A percentile compares a stretch with the other conserved stretches of the same genome.
phyloP scores from a whole-genome alignment of 345 rosid genomes.

The Excoecaria cochinchinensis region DNA sequence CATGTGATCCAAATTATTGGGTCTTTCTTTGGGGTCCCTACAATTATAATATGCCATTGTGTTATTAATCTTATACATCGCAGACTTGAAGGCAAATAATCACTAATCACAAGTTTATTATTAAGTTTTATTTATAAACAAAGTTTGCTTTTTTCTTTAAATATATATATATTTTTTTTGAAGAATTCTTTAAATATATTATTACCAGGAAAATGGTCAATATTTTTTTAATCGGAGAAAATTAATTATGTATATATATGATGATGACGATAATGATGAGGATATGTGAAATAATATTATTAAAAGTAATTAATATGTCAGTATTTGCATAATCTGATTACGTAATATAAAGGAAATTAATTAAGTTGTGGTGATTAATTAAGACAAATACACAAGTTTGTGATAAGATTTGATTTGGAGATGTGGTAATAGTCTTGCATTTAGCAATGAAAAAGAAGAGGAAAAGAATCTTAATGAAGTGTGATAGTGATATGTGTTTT shows the following conservation, averaged over 20 bases:
- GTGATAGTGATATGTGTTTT: not conserved
- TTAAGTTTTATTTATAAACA: not conserved
- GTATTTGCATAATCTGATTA: not conserved
- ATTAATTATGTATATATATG: not conserved
- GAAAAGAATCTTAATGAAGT: not conserved
- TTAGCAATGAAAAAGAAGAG: not conserved
- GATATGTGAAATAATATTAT: not conserved
- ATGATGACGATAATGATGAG: constrained; percentile 6
- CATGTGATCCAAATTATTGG: constrained; percentile 38
- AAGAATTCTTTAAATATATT: constrained; percentile 7
- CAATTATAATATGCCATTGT: constrained; percentile 17
- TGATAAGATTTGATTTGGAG: not conserved
- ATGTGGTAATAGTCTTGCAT: not conserved
- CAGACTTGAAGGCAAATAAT: too few species aligned
- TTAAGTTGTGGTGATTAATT: not conserved
- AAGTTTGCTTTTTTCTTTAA: constrained; percentile 7
- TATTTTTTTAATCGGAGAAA: not conserved
- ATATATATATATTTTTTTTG: too few species aligned
- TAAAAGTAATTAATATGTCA: not conserved
- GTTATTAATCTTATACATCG: too few species aligned
- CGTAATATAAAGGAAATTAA: constrained; percentile 1
- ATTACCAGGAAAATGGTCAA: not conserved
- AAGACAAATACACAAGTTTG: not conserved
- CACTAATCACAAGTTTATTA: not conserved
- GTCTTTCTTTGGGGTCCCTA: constrained; percentile 26